These are phyloP conservation scores for Grosmannia huntii DNA, from an alignment of 2,329 filamentous ascomycete genomes.

Conservation along the genomic window DNA sequence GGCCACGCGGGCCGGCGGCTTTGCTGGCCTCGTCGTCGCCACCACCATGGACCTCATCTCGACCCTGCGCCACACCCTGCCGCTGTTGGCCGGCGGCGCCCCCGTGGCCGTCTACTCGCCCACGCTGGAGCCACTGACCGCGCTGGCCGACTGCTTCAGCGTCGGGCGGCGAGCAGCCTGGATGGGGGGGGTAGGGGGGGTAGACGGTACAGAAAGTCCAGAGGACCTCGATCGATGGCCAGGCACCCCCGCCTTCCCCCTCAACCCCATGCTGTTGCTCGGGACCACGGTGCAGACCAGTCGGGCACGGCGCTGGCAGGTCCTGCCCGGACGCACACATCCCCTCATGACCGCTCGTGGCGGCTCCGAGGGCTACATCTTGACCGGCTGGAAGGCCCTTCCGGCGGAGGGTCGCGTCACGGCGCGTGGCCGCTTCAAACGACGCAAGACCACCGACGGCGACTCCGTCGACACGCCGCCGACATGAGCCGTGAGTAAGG, in stretches of 20 bases:
- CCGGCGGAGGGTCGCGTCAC: constrained; percentile 70
- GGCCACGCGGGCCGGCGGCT: constrained; percentile 59
- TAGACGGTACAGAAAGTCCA: no score
- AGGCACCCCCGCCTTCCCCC: constrained; percentile 63
- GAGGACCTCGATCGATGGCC: constrained; percentile 41
- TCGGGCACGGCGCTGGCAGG: constrained; percentile 72
- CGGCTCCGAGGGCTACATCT: constrained; percentile 80
- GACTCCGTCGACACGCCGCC: no score
- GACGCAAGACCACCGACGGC: constrained; percentile 31
- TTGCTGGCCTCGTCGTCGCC: constrained; percentile 73
- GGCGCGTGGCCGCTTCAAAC: constrained; percentile 68
- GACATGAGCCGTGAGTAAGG: no score
- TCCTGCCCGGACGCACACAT: constrained; percentile 81
- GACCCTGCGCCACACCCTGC: constrained; percentile 62
- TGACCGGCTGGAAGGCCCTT: constrained; percentile 69
- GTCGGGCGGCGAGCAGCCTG: constrained; percentile 69
- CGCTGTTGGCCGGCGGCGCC: constrained; percentile 70
- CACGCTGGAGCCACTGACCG: constrained; percentile 63
- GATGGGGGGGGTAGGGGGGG: constrained; percentile 11
- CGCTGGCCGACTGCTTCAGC: constrained; percentile 73
- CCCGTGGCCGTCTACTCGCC: constrained; percentile 78
- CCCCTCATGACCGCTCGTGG: constrained; percentile 84
- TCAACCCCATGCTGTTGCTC: constrained; percentile 77
- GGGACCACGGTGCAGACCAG: constrained; percentile 71
- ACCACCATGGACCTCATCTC: constrained; percentile 69